Evolutionary conservation across 73 alveolate species (phyloP), one percentile per base, ranked within the genome.

Genomic region (Breviolum minutum): DNA sequence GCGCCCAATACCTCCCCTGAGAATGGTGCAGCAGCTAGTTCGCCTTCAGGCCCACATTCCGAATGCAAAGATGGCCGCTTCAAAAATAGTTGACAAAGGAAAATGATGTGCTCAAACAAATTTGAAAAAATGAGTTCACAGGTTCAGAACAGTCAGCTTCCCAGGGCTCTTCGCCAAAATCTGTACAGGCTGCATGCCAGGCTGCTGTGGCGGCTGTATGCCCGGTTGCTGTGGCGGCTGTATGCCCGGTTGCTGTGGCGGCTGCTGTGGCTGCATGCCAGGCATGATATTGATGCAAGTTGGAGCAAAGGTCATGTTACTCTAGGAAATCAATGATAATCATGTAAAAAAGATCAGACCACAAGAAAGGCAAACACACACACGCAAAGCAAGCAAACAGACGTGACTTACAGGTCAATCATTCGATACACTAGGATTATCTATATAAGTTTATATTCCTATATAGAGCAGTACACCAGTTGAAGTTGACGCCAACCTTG

Each of bases 221-320:
- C 89, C 89, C 8, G 68, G 30, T 54, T 81, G 89, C 64, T 81
- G 89, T 22, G 86, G 95, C 63, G 96, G 79, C 87, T 90, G 94
- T 27, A 88, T 88, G 95, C 95, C 95, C 6, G 66, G 71, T 71
- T 88, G 95, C 63, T 66, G 84, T 27, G 95, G 95, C 9, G 95
- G 66, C 81, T 86, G 86, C 62, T 77, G 86, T 29, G 88, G 86
- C 11, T 86, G 97, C 97, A 90, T 90, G 97, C 97, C 97, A 90
- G 97, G 97, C 97, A 11, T 12, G 69, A 19, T 9, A 16, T 30
- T 27, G 64, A 40, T 40, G 54, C 54, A 40, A 40, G 54, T 40
- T 3, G 3, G 54, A 40, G 54, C 54, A 19, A 24, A 69, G 26
- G 79, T 24, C 79, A 69, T 69, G 79, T 4, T 69, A 19, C 79